Evolutionary conservation across 75 land plant genomes (phyloP), one percentile per base, ranked within the genome.

Genomic region (Chamaecyparis obtusa): DNA sequence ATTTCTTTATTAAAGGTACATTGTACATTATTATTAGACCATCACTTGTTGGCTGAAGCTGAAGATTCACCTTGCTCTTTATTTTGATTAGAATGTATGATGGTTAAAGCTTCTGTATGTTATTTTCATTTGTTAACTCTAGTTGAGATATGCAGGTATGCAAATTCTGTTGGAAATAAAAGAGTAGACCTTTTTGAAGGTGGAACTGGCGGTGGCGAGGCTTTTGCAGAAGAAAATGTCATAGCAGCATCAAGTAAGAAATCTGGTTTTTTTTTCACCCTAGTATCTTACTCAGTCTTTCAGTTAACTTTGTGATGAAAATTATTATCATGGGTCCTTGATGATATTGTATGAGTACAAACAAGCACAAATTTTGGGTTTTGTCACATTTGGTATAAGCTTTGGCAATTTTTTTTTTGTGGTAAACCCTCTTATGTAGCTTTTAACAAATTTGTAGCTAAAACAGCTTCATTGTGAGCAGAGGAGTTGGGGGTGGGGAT

Each of bases 181-280:
- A 97, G 88, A 88, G 90, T 92, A 86, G 99, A 96, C 81, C 92
- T 98, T 21, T 90, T 98, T 89, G 99, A 96, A 36, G 95, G 93
- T 88, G 96, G 96, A 74, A 91, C 95, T 46, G 93, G 93, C 37
- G 91, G 88, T 39, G 96, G 93, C 84, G 94, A 94, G 27, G 92
- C 94, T 35, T 84, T 88, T 24, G 89, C 90, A 32, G 93, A 95
- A 44, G 95, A 92, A 54, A 93, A 93, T 89, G 94, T 95, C 85
- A 90, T 86, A 87, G 72, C 94, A 92, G 99, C 99, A 86, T 96
- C 99, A 87, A 78, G 99, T 98, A 71, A 91, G 95, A 10, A 86
- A 41, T 67, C 60, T 21, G 0, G 24, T 54, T 67, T 64, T 30
- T 4, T 37, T 17, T 46, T 44, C 30, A 81, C 83, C 2, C n/a